Percentiles rank a stretch among this genome's conserved stretches.
Evolutionary conservation across 2,329 filamentous ascomycete genomes (phyloP).

Genomic region (Dothistroma pini): DNA sequence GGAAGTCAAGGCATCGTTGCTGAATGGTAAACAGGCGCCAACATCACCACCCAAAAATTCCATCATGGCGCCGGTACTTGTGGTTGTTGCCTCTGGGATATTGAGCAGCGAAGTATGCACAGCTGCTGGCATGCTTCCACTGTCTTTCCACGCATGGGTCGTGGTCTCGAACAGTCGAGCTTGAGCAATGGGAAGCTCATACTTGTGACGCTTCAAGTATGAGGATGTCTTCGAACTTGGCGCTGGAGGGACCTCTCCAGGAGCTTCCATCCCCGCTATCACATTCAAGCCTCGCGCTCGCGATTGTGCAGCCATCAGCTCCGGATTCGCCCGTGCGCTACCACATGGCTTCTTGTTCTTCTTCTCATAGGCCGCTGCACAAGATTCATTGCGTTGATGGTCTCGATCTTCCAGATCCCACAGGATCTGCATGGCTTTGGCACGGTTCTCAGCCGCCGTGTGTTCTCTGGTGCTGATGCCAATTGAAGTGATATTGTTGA

Average conservation of each 20-base stretch:
- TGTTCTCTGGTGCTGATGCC: background rate
- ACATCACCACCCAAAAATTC: conserved; percentile 28
- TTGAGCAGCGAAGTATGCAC: conserved; percentile 19
- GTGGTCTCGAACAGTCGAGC: conserved; percentile 30
- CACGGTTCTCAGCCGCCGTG: conserved; percentile 4
- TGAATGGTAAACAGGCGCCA: conserved; percentile 26
- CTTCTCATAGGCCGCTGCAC: conserved; percentile 1
- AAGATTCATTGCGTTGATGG: conserved; percentile 1
- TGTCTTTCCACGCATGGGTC: conserved; percentile 30
- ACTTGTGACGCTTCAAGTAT: conserved; percentile 28
- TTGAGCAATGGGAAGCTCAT: conserved; percentile 27
- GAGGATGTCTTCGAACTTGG: background rate
- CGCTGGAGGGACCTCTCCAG: conserved; percentile 4
- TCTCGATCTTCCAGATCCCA: conserved; percentile 4
- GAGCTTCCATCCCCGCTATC: conserved; percentile 14
- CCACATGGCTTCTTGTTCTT: conserved; percentile 4
- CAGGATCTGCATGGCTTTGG: background rate
- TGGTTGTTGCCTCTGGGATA: conserved; percentile 17
- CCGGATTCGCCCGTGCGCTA: background rate
- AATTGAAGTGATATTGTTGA: background rate
- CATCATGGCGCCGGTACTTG: conserved; percentile 32
- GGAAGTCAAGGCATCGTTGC: conserved; percentile 22
- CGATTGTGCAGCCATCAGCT: conserved; percentile 5
- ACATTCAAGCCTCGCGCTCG: conserved; percentile 11
- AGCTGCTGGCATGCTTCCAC: conserved; percentile 29